Conservation (phyloP, 192 early-diverging fungal genomes). For the Umbelopsis sp. region DNA sequence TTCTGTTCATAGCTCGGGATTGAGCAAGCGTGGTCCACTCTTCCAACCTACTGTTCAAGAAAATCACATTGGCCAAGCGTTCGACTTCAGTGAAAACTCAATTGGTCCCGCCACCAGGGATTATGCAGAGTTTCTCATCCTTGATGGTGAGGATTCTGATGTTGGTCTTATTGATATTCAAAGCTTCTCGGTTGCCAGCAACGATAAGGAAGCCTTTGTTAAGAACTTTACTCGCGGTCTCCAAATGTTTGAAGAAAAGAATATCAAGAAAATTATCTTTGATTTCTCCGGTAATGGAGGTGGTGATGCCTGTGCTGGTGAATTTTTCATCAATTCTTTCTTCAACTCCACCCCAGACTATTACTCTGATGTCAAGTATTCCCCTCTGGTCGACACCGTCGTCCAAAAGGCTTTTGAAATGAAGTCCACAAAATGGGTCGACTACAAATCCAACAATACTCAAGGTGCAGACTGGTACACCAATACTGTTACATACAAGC, state of each 20-base stretch:
- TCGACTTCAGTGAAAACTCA: constrained; percentile 20
- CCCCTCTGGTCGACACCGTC: constrained; percentile 28
- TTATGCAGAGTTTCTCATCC: constrained; percentile 26
- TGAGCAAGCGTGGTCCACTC: background rate
- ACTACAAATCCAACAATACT: constrained; percentile 27
- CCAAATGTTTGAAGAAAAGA: constrained; percentile 25
- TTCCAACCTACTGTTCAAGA: constrained; percentile 20
- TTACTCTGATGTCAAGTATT: constrained; percentile 38
- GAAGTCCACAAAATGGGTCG: constrained; percentile 28
- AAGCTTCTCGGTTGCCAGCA: constrained; percentile 30
- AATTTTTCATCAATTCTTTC: constrained; percentile 37
- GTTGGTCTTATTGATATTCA: constrained; percentile 39
- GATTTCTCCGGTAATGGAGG: constrained; percentile 39
- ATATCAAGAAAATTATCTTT: constrained; percentile 37
- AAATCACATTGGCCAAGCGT: constrained; percentile 28
- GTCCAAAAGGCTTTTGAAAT: constrained; percentile 27
- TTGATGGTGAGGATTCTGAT: constrained; percentile 15
- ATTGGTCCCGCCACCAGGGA: background rate
- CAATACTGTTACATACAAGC: constrained; percentile 18
- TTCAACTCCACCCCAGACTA: constrained; percentile 34
- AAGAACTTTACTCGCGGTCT: constrained; percentile 28
- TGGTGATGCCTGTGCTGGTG: constrained; percentile 41
- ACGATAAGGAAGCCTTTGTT: constrained; percentile 30
- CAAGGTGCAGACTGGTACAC: constrained; percentile 28
- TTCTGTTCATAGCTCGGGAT: background rate